Evolutionary conservation across 768 basidiomycete genomes (phyloP), one percentile per base, ranked within the genome.

Genomic region (Kwoniella mangroviensis): DNA sequence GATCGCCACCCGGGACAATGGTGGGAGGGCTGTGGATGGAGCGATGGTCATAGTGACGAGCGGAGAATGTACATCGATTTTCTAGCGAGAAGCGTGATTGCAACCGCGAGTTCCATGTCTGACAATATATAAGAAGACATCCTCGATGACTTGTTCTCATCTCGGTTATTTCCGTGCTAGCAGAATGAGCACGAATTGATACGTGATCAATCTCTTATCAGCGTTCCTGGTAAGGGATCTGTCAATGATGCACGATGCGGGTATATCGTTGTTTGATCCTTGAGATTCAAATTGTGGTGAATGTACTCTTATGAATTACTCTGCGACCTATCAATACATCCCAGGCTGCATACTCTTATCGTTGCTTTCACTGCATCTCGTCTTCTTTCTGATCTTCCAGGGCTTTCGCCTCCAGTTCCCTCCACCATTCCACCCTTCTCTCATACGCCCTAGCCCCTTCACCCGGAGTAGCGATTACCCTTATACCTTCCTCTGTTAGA

Each of bases 381-480:
- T 53, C 21, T 43, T 40, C 12, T n/a, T 42, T 43, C 59, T 54
- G 52, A 41, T 70, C 78, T 2, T 54, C 41, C 67, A 80, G 28
- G 0, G 79, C 76, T 49, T 73, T 69, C 22, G 55, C 51, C 64
- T 80, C 79, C 51, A 80, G 40, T 4, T 49, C 58, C 41, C 66
- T 65, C 79, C 79, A 80, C 76, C 76, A 75, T 26, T 77, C 77
- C 5, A 78, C 71, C n/a, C 73, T 58, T 41, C 69, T 71, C 58
- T 77, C 79, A 54, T 73, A 80, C 21, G 73, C 79, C n/a, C 51
- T 70, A 11, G 69, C 41, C 2, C 75, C 75, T 11, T 59, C 54
- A 17, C 68, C 72, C 13, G 77, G 77, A 6, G 24, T 53, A 19
- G 74, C 79, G 11, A 76, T 72, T 10, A 73, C 59, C 52, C 67